Conservation (phyloP, 495 filamentous ascomycete species). For the Neurospora sp. region DNA sequence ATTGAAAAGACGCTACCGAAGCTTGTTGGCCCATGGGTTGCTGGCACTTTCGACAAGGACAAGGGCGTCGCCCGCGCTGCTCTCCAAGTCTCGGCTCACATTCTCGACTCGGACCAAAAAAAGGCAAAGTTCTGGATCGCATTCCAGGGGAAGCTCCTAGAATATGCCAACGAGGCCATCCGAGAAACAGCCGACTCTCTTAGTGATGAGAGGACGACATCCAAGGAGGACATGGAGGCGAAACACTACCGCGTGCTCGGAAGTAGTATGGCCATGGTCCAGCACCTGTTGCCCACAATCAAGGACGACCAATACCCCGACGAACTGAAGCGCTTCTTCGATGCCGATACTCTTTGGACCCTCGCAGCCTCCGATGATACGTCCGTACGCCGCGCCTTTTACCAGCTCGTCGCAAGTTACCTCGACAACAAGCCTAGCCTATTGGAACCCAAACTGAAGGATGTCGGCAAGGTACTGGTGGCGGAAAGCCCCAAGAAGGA, state of each 20-base stretch:
- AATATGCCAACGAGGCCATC: constrained; percentile 69
- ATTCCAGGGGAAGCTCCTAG: constrained; percentile 64
- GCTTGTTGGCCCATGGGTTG: constrained; percentile 77
- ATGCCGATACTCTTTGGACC: constrained; percentile 61
- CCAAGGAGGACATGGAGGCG: constrained; percentile 68
- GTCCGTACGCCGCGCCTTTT: constrained; percentile 59
- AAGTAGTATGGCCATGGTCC: constrained; percentile 48
- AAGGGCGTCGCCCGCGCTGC: constrained; percentile 59
- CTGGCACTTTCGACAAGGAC: constrained; percentile 80
- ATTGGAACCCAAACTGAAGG: constrained; percentile 42
- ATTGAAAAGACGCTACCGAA: constrained; percentile 66
- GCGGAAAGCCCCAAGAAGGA: constrained; percentile 54
- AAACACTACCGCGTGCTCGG: constrained; percentile 77
- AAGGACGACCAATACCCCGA: constrained; percentile 43
- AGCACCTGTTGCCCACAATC: constrained; percentile 41
- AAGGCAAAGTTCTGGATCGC: constrained; percentile 60
- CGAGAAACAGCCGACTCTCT: constrained; percentile 70
- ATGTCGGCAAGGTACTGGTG: constrained; percentile 56
- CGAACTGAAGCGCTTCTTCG: constrained; percentile 46
- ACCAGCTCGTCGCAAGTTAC: constrained; percentile 52
- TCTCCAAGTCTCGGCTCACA: constrained; percentile 57
- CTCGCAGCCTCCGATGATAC: constrained; percentile 57
- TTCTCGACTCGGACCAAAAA: constrained; percentile 75
- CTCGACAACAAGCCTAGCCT: constrained; percentile 46
- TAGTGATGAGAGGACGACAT: constrained; percentile 78